A percentile compares a stretch with the other conserved stretches of the same genome.
Conservation (phyloP, 495 filamentous ascomycete species). For the Penicillium samsonianum region DNA sequence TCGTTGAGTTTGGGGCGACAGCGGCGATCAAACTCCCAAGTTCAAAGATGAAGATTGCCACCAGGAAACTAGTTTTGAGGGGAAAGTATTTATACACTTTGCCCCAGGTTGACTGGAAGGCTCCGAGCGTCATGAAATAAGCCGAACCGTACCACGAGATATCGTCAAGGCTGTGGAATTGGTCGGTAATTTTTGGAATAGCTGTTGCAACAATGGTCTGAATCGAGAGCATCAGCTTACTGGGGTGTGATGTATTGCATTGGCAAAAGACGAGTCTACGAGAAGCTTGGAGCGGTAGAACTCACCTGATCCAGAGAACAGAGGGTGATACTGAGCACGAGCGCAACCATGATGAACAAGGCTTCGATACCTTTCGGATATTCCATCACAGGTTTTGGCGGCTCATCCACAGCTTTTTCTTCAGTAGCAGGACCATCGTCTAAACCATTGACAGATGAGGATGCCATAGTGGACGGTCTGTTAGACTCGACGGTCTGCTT, state of each 20-base stretch:
- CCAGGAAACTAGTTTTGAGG: slow-evolving; percentile 52
- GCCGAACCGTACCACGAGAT: slow-evolving; percentile 38
- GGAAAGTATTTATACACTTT: slow-evolving; percentile 55
- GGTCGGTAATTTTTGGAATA: slow-evolving; percentile 22
- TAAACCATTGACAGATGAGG: too few relatives aligned
- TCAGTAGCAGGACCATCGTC: too few relatives aligned
- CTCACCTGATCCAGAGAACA: neutral
- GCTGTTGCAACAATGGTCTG: slow-evolving; percentile 46
- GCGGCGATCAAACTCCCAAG: slow-evolving; percentile 57
- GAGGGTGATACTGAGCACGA: neutral
- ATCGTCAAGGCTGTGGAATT: neutral
- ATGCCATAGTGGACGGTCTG: too few relatives aligned
- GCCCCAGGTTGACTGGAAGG: slow-evolving; percentile 55
- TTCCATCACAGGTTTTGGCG: too few relatives aligned
- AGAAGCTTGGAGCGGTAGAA: neutral
- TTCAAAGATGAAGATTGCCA: slow-evolving; percentile 69
- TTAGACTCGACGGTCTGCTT: too few relatives aligned
- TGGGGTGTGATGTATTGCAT: neutral
- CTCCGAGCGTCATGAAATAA: slow-evolving; percentile 56
- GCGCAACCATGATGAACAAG: neutral
- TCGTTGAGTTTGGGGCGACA: slow-evolving; percentile 28
- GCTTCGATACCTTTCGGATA: too few relatives aligned
- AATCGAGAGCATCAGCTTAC: neutral
- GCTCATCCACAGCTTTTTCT: too few relatives aligned
- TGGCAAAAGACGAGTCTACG: neutral